Conservation (phyloP, 768 basidiomycete genomes). For the Hebeloma cylindrosporum region DNA sequence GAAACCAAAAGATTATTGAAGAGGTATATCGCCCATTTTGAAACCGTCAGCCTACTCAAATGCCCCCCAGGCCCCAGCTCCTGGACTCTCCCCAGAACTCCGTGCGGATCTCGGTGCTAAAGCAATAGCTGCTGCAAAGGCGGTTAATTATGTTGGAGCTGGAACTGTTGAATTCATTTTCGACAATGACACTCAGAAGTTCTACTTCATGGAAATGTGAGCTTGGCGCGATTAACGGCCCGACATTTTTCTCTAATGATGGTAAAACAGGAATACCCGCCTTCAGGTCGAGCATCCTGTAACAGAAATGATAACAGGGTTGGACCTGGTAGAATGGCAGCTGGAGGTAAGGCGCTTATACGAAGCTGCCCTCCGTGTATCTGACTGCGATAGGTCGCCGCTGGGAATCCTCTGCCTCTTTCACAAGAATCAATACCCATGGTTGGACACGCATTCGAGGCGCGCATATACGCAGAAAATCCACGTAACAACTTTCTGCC, state of each 20-base stretch:
- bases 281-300: slow-evolving; percentile 91
- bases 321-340: slow-evolving; percentile 96
- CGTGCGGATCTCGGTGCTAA: slow-evolving; percentile 81
- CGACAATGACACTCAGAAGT: slow-evolving; percentile 82
- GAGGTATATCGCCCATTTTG: slow-evolving; percentile 49
- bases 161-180: slow-evolving; percentile 98
- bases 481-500: slow-evolving; percentile 92
- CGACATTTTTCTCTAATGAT: neutral
- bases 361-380: neutral
- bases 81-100: slow-evolving; percentile 77
- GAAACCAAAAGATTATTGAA: slow-evolving; percentile 96
- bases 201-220: slow-evolving; percentile 97
- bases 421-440: slow-evolving; percentile 77
- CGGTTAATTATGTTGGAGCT: slow-evolving; percentile 89
- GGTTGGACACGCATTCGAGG: slow-evolving; percentile 92
- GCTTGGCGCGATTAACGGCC: slow-evolving; percentile 21
- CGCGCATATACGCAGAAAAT: slow-evolving; percentile 93
- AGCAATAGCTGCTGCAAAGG: slow-evolving; percentile 89
- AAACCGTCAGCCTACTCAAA: neutral
- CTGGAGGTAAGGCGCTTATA: slow-evolving; percentile 53
- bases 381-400: slow-evolving; percentile 61
- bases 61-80: slow-evolving; percentile 77
- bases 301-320: slow-evolving; percentile 92
- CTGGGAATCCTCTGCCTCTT: slow-evolving; percentile 83
- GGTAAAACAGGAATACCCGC: slow-evolving; percentile 71